Percentiles rank a stretch among this genome's conserved stretches.
phyloP scores from a whole-genome alignment of 2,329 filamentous ascomycete species.

The Exophiala aquamarina region DNA sequence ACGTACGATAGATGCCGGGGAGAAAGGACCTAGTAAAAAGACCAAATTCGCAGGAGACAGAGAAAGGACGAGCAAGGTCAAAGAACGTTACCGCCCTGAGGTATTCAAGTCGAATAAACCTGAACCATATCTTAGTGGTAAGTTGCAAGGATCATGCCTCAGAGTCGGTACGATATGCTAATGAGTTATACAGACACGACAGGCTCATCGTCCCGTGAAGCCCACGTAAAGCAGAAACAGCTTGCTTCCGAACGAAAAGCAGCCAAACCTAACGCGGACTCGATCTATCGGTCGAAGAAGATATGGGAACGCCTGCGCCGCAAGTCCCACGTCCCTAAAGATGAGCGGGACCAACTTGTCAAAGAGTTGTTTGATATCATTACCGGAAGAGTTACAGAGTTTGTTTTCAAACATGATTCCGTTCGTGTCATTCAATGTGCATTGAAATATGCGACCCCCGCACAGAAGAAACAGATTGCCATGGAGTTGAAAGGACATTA shows the following conservation, averaged over 20 bases:
- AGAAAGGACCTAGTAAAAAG: constrained; percentile 19
- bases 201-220: constrained; percentile 75
- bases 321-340: constrained; percentile 88
- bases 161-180: constrained; percentile 1
- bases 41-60: constrained; percentile 1
- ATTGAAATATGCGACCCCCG: constrained; percentile 86
- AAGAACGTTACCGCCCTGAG: constrained; percentile 1
- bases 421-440: constrained; percentile 96
- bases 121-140: constrained; percentile 19
- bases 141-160: neutral
- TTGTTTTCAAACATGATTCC: constrained; percentile 97
- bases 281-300: constrained; percentile 87
- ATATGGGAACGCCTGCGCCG: constrained; percentile 91
- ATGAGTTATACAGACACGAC: neutral
- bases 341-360: constrained; percentile 84
- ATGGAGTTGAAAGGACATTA: constrained; percentile 83
- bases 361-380: constrained; percentile 89
- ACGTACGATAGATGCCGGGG: constrained; percentile 9
- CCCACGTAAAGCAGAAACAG: constrained; percentile 89
- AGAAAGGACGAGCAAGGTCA: neutral
- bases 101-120: neutral
- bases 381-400: constrained; percentile 86
- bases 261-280: constrained; percentile 88
- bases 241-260: constrained; percentile 85
- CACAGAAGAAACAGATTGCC: constrained; percentile 84